phyloP scores from a whole-genome alignment of 176 grass and related monocot species.

The Carex kokanica region DNA sequence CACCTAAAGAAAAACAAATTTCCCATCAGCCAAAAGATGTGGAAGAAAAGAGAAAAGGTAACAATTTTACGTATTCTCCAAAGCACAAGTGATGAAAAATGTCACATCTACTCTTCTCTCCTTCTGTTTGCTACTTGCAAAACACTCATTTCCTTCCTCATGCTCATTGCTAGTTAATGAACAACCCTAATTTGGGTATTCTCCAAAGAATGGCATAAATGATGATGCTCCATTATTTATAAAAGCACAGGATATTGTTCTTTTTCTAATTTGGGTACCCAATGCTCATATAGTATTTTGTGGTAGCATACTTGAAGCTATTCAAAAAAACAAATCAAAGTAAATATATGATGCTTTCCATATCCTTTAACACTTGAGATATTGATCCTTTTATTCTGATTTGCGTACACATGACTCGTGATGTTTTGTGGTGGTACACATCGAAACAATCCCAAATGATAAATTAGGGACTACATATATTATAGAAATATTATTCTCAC shows the following conservation, averaged over 20 bases:
- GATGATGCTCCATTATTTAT: neutral
- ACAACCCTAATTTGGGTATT: neutral
- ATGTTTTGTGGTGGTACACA: neutral
- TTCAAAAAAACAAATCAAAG: neutral
- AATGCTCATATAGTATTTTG: neutral
- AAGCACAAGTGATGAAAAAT: neutral
- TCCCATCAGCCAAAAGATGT: constrained; percentile 24
- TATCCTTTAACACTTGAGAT: neutral
- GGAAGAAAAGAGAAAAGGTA: constrained; percentile 7
- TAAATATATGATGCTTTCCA: neutral
- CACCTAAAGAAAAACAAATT: constrained; percentile 49
- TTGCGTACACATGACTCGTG: neutral
- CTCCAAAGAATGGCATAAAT: neutral
- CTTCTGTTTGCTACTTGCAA: neutral
- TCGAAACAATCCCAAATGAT: neutral
- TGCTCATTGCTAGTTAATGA: neutral
- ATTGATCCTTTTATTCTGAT: neutral
- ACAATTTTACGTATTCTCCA: neutral
- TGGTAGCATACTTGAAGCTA: neutral
- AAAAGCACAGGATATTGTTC: neutral
- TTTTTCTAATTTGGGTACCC: neutral
- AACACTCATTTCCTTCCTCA: neutral
- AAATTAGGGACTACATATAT: neutral
- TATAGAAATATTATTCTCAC: constrained; percentile 41
- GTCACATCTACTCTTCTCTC: neutral